These are phyloP conservation scores for Phytophthora litchii DNA, from an alignment of 352 stramenopile genomes.

Conservation along the genomic window DNA sequence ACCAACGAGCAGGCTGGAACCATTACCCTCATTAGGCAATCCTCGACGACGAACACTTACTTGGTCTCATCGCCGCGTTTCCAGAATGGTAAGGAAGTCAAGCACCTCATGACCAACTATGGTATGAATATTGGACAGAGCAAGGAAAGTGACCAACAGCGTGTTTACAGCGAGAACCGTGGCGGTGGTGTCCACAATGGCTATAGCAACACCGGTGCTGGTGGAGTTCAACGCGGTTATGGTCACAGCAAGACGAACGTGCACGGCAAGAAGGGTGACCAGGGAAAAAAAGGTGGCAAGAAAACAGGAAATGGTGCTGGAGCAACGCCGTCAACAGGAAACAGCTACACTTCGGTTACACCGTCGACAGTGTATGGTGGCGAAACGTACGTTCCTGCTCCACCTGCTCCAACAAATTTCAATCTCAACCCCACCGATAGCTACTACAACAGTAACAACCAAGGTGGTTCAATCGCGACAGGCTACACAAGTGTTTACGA, in stretches of 20 bases:
- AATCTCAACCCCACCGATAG: no score
- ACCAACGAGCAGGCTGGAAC: constrained; percentile 16
- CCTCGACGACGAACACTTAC: not conserved
- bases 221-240: not conserved
- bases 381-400: not conserved
- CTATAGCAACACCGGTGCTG: not conserved
- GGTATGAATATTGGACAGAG: no score
- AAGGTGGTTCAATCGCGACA: no score
- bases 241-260: constrained; percentile 1
- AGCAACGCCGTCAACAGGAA: not conserved
- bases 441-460: no score
- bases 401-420: constrained; percentile 6
- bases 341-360: not conserved
- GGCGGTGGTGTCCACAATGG: not conserved
- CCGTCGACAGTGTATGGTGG: not conserved
- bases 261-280: not conserved
- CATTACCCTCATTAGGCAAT: constrained; percentile 8
- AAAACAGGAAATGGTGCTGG: not conserved
- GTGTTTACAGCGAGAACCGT: not conserved
- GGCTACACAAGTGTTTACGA: no score
- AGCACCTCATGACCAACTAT: no score
- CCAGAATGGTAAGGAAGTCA: not conserved
- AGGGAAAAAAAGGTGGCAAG: not conserved
- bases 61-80: not conserved
- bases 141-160: not conserved